phyloP scores from a whole-genome alignment of 192 early-diverging fungal genomes.

The Entrophospora sp. region DNA sequence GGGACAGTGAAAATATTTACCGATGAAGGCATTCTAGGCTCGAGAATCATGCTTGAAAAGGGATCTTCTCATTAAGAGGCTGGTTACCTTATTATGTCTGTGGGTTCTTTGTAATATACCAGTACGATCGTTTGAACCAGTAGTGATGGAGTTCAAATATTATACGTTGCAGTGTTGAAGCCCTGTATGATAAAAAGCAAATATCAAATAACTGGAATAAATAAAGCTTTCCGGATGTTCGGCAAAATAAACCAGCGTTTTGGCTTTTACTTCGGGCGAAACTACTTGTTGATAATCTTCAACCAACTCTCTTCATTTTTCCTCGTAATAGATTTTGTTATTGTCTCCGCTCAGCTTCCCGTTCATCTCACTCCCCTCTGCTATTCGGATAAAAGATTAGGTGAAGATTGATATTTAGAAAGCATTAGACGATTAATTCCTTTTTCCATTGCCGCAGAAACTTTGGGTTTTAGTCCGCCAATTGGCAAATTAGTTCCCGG shows the following conservation, averaged over 20 bases:
- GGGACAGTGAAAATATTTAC: too few species aligned
- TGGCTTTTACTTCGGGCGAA: neutral
- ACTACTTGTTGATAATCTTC: neutral
- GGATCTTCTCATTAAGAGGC: too few species aligned
- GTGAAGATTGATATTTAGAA: slow-evolving; percentile 4
- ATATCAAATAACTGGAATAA: too few species aligned
- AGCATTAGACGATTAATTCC: neutral
- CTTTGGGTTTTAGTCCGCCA: neutral
- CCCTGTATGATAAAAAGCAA: too few species aligned
- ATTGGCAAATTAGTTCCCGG: slow-evolving; percentile 9
- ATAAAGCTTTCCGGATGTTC: too few species aligned
- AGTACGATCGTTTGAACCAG: too few species aligned
- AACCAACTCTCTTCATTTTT: neutral
- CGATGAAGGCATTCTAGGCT: too few species aligned
- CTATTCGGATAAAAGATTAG: neutral
- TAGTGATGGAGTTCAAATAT: too few species aligned
- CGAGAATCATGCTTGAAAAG: too few species aligned
- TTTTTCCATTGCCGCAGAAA: neutral
- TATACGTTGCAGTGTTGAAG: too few species aligned
- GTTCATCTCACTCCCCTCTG: neutral
- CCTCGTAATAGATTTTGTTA: neutral
- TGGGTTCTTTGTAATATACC: too few species aligned
- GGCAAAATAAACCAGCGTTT: neutral
- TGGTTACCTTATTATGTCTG: too few species aligned
- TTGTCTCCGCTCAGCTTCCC: neutral